A percentile compares a stretch with the other conserved stretches of the same genome.
phyloP scores from a whole-genome alignment of 306 rosid genomes.

The Chamaecrista fasciculata region DNA sequence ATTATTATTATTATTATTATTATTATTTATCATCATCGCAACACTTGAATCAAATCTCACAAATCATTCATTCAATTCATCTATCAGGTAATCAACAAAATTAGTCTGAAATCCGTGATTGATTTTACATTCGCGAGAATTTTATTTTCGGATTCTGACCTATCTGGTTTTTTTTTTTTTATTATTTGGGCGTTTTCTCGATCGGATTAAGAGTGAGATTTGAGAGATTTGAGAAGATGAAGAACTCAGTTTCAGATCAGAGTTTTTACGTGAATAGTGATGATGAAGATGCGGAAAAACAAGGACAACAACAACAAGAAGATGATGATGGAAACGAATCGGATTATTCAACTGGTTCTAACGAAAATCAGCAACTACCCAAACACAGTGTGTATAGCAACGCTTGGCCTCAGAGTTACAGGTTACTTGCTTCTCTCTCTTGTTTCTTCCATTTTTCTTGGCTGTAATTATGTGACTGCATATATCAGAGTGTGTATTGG shows the following conservation, averaged over 20 bases:
- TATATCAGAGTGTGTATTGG: not conserved
- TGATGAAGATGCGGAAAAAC: conserved; percentile 64
- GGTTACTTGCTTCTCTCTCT: conserved; percentile 35
- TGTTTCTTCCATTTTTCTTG: not conserved
- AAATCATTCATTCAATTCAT: not conserved
- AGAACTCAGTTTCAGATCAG: conserved; percentile 63
- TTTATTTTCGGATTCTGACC: conserved; percentile 13
- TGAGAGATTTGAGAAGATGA: conserved; percentile 48
- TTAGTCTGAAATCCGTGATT: not conserved
- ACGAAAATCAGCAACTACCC: conserved; percentile 37
- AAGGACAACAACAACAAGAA: conserved; percentile 27
- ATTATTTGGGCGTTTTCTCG: conserved; percentile 2
- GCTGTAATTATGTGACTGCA: not conserved
- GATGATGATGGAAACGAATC: conserved; percentile 58
- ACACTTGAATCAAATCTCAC: not conserved
- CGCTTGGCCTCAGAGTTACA: conserved; percentile 94
- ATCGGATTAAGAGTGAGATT: not conserved
- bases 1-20: not conserved
- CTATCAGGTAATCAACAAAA: not conserved
- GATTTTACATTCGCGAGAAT: not conserved
- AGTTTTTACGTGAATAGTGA: conserved; percentile 63
- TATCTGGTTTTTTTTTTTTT: not conserved
- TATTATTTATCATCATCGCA: not conserved
- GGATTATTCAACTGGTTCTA: conserved; percentile 49
- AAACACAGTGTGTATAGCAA: conserved; percentile 56